A percentile compares a stretch with the other conserved stretches of the same genome.
Conservation (phyloP, 1,284 basidiomycete genomes). For the Ganoderma lucidum region DNA sequence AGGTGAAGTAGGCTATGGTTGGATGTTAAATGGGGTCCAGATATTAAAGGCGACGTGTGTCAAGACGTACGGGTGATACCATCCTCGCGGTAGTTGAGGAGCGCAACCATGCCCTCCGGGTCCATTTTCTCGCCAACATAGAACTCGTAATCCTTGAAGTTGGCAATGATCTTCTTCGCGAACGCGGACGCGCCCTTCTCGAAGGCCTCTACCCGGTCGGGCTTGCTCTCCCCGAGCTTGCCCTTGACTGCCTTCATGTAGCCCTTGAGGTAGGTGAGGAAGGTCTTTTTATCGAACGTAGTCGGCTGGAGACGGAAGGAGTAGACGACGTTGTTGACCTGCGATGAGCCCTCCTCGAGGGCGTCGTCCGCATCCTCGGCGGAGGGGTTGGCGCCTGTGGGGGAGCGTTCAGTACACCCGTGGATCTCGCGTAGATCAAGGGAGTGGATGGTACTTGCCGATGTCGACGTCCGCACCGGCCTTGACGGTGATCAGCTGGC, state of each 20-base stretch:
- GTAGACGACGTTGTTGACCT: slow-evolving; percentile 93
- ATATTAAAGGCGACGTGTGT: not conserved
- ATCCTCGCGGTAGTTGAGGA: slow-evolving; percentile 87
- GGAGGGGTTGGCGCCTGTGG: slow-evolving; percentile 87
- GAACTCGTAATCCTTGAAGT: slow-evolving; percentile 93
- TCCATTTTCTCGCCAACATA: slow-evolving; percentile 92
- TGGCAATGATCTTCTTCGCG: slow-evolving; percentile 90
- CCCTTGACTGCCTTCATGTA: slow-evolving; percentile 88
- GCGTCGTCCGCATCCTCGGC: slow-evolving; percentile 89
- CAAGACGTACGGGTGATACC: slow-evolving; percentile 74
- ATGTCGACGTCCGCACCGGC: slow-evolving; percentile 89
- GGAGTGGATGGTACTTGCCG: slow-evolving; percentile 57
- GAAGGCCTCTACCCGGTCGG: slow-evolving; percentile 81
- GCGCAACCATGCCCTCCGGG: slow-evolving; percentile 88
- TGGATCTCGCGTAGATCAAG: slow-evolving; percentile 26
- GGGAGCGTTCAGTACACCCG: slow-evolving; percentile 24
- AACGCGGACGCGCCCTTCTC: slow-evolving; percentile 83
- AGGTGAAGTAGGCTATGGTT: slow-evolving; percentile 84
- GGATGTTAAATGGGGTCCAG: slow-evolving; percentile 16
- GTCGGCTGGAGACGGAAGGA: slow-evolving; percentile 92
- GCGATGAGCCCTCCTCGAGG: slow-evolving; percentile 79
- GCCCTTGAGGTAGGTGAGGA: slow-evolving; percentile 86
- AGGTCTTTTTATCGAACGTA: slow-evolving; percentile 93
- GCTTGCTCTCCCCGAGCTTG: slow-evolving; percentile 64
- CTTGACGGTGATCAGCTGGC: slow-evolving; percentile 78